These are phyloP conservation scores for Solanum etuberosum DNA, from an alignment of 257 asterid genomes.

Conservation along the genomic window DNA sequence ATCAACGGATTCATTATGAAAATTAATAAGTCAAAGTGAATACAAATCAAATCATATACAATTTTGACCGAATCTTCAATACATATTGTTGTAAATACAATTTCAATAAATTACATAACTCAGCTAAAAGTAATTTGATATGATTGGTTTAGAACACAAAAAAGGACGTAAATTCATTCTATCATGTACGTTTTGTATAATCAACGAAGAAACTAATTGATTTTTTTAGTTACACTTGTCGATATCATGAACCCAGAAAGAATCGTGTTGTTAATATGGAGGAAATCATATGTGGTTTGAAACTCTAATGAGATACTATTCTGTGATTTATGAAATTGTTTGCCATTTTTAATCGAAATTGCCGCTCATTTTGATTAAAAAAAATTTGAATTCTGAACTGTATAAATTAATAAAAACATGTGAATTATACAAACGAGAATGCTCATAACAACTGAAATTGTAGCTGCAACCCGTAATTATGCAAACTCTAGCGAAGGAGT, in stretches of 20 bases:
- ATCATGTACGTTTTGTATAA: not conserved
- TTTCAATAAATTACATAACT: not conserved
- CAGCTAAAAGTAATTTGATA: not conserved
- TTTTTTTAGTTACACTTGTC: not conserved
- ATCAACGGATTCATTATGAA: too few relatives aligned
- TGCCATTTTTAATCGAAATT: not conserved
- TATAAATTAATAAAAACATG: not conserved
- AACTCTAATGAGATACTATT: too few relatives aligned
- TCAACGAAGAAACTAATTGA: not conserved
- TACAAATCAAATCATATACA: too few relatives aligned
- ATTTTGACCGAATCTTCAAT: too few relatives aligned
- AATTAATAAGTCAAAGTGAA: too few relatives aligned
- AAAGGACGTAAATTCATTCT: not conserved
- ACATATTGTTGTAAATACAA: too few relatives aligned
- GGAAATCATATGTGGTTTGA: not conserved
- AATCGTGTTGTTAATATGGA: not conserved
- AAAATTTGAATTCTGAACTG: not conserved
- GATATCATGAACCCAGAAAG: not conserved
- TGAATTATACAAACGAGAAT: not conserved
- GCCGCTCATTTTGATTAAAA: not conserved
- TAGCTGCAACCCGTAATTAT: not conserved
- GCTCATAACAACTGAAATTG: not conserved
- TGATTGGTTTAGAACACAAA: not conserved
- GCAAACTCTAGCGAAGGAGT: not conserved
- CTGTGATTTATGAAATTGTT: too few relatives aligned